These are phyloP conservation scores for Anthostomella pinea DNA, from an alignment of 2,329 filamentous ascomycete genomes.

Conservation along the genomic window DNA sequence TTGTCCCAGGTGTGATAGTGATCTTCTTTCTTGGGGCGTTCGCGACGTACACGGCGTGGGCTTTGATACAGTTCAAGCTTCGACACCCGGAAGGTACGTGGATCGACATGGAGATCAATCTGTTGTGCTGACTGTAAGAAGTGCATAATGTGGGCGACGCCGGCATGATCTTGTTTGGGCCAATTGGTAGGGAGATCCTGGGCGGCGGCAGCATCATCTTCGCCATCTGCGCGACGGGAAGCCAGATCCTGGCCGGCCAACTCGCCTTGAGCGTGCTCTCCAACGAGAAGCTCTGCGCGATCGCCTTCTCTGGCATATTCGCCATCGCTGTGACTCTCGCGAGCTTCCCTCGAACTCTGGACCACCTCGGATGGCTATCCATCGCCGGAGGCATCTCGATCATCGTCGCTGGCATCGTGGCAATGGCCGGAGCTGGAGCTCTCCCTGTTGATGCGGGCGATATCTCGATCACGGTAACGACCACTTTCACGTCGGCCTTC, in stretches of 20 bases:
- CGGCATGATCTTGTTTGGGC: constrained; percentile 51
- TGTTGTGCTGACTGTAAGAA: constrained; percentile 21
- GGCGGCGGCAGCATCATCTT: constrained; percentile 49
- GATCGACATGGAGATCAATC: constrained; percentile 14
- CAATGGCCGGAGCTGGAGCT: constrained; percentile 47
- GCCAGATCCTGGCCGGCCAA: constrained; percentile 50
- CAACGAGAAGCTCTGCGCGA: constrained; percentile 44
- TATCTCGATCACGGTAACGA: constrained; percentile 36
- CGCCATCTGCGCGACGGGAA: constrained; percentile 48
- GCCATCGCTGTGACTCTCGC: constrained; percentile 44
- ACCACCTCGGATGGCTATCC: constrained; percentile 46
- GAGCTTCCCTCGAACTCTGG: constrained; percentile 48
- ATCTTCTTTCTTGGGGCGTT: constrained; percentile 50
- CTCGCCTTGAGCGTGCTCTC: constrained; percentile 47
- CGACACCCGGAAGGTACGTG: constrained; percentile 48
- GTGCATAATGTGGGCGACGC: constrained; percentile 59
- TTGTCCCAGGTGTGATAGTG: constrained; percentile 50
- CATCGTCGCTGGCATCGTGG: constrained; percentile 47
- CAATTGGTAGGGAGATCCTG: constrained; percentile 47
- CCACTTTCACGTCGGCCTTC: constrained; percentile 43
- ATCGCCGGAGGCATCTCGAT: constrained; percentile 45
- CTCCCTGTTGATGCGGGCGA: constrained; percentile 36
- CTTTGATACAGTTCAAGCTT: constrained; percentile 52
- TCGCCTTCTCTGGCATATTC: constrained; percentile 51
- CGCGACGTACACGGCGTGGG: constrained; percentile 48